Conservation (phyloP, 2,329 filamentous ascomycete species). For the Claviceps sp. region DNA sequence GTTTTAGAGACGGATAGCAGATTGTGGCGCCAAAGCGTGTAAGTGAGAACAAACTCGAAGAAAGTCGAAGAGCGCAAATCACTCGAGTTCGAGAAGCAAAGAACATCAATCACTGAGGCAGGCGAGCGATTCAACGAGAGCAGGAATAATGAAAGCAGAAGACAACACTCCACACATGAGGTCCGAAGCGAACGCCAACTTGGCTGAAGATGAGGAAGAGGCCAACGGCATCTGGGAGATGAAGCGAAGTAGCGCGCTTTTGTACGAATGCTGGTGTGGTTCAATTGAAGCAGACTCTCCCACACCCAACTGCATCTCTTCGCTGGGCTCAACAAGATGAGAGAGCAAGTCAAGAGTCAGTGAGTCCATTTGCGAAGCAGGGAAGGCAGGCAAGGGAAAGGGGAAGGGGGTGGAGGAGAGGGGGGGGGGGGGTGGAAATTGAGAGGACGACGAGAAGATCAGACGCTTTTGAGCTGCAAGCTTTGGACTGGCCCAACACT, state of each 20-base stretch:
- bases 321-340: not conserved
- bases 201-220: conserved; percentile 5
- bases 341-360: conserved; percentile 5
- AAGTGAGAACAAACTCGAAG: conserved; percentile 4
- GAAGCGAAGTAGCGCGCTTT: conserved; percentile 10
- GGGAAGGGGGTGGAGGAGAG: not conserved
- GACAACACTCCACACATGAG: not conserved
- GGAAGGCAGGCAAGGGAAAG: conserved; percentile 4
- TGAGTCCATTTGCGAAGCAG: conserved; percentile 2
- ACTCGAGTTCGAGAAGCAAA: not conserved
- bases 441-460: not conserved
- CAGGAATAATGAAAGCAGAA: not conserved
- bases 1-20: conserved; percentile 6
- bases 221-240: not conserved
- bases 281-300: conserved; percentile 1
- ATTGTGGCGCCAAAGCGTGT: conserved; percentile 8
- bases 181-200: conserved; percentile 1
- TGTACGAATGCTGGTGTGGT: conserved; percentile 6
- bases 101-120: not conserved
- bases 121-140: conserved; percentile 1
- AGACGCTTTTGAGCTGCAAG: not conserved
- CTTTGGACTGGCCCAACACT: not conserved
- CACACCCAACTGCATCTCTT: not conserved
- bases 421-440: not conserved
- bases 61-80: not conserved